phyloP scores from a whole-genome alignment of 164 flowering plant species.

The Amborella trichopoda region DNA sequence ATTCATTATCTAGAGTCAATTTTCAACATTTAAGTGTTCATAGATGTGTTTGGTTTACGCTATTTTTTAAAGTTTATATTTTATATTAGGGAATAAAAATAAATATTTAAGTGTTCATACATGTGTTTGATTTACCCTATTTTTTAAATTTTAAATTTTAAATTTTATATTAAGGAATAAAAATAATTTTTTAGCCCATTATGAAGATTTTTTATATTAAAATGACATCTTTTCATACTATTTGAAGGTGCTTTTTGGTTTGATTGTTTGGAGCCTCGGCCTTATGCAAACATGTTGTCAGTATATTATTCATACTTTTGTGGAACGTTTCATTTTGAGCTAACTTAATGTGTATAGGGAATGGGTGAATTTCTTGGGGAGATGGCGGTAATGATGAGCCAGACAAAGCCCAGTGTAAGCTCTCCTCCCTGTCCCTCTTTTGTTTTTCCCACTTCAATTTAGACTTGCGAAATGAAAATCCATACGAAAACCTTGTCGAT shows the following conservation, averaged over 20 bases:
- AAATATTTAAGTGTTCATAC: background rate
- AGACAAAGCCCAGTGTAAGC: conserved; percentile 48
- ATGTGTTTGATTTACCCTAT: background rate
- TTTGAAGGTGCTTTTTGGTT: too few relatives aligned
- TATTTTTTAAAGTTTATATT: too few relatives aligned
- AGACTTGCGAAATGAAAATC: background rate
- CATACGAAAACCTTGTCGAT: background rate
- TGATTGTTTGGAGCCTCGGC: too few relatives aligned
- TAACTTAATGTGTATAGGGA: conserved; percentile 40
- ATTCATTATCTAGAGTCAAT: too few relatives aligned
- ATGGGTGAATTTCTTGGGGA: conserved; percentile 87
- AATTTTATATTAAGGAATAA: too few relatives aligned
- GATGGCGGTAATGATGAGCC: conserved; percentile 78
- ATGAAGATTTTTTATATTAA: background rate
- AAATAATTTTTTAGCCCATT: too few relatives aligned
- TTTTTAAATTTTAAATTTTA: background rate
- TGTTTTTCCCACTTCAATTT: background rate
- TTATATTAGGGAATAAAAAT: too few relatives aligned
- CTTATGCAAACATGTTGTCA: too few relatives aligned
- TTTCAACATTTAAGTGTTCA: too few relatives aligned
- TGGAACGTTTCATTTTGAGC: background rate
- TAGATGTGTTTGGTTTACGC: too few relatives aligned
- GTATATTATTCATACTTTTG: background rate
- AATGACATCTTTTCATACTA: background rate
- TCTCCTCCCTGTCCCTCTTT: background rate